These are phyloP conservation scores for Pichia cactophila DNA, from an alignment of 1,139 yeast genomes.

Conservation along the genomic window DNA sequence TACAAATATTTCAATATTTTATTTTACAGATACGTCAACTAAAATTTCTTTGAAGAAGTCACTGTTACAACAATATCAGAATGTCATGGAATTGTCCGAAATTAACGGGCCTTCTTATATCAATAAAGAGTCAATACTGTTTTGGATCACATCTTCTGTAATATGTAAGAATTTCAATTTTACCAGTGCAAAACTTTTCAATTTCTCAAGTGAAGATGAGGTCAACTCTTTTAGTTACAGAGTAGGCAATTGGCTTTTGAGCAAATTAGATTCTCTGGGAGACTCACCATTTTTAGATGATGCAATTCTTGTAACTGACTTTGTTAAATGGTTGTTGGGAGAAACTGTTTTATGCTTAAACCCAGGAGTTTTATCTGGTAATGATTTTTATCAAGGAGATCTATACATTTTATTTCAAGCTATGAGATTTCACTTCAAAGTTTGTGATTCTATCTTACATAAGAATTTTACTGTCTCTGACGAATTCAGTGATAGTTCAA, in stretches of 20 bases:
- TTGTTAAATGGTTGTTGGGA: constrained; percentile 28
- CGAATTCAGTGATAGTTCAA: background rate
- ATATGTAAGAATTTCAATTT: constrained; percentile 32
- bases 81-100: constrained; percentile 45
- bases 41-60: constrained; percentile 29
- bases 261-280: constrained; percentile 34
- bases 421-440: background rate
- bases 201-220: constrained; percentile 1
- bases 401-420: background rate
- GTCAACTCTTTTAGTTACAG: constrained; percentile 22
- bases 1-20: constrained; percentile 18
- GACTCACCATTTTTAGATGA: constrained; percentile 10
- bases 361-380: constrained; percentile 31
- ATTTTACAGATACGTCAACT: background rate
- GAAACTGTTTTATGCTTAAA: constrained; percentile 16
- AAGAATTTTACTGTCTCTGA: background rate
- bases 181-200: constrained; percentile 17
- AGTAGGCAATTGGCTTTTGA: constrained; percentile 41
- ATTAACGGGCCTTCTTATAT: constrained; percentile 50
- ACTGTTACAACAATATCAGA: constrained; percentile 39
- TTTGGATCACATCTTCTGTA: constrained; percentile 45
- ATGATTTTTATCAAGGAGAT: background rate
- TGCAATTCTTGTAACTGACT: constrained; percentile 18
- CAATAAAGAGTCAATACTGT: constrained; percentile 39
- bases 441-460: background rate